phyloP scores from a whole-genome alignment of 1,139 yeast species.

The Wickerhamomyces sp. region DNA sequence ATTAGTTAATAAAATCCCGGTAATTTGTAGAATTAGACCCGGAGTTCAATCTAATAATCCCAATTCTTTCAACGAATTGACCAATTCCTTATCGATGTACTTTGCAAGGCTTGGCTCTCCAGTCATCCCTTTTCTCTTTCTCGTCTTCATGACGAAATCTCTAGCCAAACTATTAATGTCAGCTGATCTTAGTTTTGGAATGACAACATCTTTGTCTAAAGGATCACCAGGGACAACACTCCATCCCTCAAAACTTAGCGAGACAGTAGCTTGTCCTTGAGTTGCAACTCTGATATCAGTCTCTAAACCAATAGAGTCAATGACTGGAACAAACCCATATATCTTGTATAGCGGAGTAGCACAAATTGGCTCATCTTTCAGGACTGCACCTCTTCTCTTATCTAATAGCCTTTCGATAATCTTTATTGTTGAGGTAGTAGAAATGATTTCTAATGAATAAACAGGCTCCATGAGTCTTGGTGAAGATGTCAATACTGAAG shows the following conservation, averaged over 20 bases:
- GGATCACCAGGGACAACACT: slow-evolving; percentile 89
- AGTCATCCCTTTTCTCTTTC: slow-evolving; percentile 79
- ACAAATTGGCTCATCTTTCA: slow-evolving; percentile 50
- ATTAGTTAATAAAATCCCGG: not conserved
- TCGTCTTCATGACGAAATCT: slow-evolving; percentile 84
- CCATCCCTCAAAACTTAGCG: slow-evolving; percentile 67
- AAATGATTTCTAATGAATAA: slow-evolving; percentile 56
- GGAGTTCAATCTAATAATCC: slow-evolving; percentile 26
- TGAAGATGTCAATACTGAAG: slow-evolving; percentile 71
- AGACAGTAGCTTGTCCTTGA: slow-evolving; percentile 73
- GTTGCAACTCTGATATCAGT: slow-evolving; percentile 77
- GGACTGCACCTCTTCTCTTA: slow-evolving; percentile 64
- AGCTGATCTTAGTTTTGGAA: slow-evolving; percentile 76
- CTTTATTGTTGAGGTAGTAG: slow-evolving; percentile 43
- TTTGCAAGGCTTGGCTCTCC: slow-evolving; percentile 73
- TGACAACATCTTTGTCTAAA: slow-evolving; percentile 54
- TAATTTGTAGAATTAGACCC: not conserved
- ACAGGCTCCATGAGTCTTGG: slow-evolving; percentile 85
- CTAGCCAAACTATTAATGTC: slow-evolving; percentile 67
- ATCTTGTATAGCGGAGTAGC: slow-evolving; percentile 70
- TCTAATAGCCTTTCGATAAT: slow-evolving; percentile 48
- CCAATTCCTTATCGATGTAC: slow-evolving; percentile 61
- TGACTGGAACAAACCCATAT: slow-evolving; percentile 72
- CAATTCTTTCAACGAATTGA: slow-evolving; percentile 45
- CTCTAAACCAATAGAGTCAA: slow-evolving; percentile 86